Evolutionary conservation across 106 monocot species (phyloP).

Genomic region (Platanthera zijinensis): DNA sequence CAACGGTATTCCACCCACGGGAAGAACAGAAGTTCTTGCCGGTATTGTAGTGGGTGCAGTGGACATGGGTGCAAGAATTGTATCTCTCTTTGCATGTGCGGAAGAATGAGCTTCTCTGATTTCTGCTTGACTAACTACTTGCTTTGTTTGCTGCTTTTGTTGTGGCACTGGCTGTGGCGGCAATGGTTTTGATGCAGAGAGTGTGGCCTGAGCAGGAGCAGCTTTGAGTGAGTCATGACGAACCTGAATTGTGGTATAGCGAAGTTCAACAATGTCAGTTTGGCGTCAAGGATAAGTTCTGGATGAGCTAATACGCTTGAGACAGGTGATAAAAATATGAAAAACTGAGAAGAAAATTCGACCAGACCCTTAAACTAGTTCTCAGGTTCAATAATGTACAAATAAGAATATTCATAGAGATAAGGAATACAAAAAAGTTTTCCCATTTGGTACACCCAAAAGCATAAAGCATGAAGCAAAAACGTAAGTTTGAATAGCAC

Average conservation of each 20-base stretch:
- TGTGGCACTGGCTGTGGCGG: not conserved
- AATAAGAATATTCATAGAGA: no score
- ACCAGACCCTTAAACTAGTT: no score
- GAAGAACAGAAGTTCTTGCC: slow-evolving; percentile 26
- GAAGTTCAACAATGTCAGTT: not conserved
- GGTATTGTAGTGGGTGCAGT: slow-evolving; percentile 7
- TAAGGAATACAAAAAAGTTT: no score
- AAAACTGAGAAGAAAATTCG: no score
- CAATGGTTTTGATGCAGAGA: slow-evolving; percentile 18
- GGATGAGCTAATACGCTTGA: not conserved
- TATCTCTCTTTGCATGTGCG: slow-evolving; percentile 34
- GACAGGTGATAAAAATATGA: no score
- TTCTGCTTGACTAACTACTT: slow-evolving; percentile 19
- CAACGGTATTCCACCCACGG: slow-evolving; percentile 35
- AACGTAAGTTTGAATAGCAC: no score
- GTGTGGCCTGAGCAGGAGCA: slow-evolving; percentile 20
- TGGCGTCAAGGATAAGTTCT: not conserved
- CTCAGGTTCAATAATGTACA: no score
- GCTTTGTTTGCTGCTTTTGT: slow-evolving; percentile 16
- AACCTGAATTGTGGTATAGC: slow-evolving; percentile 16
- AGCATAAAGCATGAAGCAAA: no score
- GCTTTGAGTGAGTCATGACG: slow-evolving; percentile 26
- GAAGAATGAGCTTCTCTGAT: slow-evolving; percentile 18
- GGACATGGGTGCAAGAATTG: slow-evolving; percentile 13
- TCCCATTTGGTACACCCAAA: no score